Conservation (phyloP, 2,329 filamentous ascomycete genomes). For the Stagonosporopsis chrysanthemi region DNA sequence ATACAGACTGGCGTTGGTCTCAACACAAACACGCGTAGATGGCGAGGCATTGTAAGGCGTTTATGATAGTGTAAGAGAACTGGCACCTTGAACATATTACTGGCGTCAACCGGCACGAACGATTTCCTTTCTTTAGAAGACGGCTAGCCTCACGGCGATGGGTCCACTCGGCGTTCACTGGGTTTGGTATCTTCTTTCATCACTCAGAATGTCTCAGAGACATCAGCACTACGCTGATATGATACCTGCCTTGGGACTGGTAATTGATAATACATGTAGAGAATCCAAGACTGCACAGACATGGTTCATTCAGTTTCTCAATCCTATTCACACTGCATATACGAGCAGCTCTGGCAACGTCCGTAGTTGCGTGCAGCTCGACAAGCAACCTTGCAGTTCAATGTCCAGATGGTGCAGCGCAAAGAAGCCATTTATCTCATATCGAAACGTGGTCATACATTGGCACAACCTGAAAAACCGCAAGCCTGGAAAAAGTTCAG, state of each 20-base stretch:
- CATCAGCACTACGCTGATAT: neutral
- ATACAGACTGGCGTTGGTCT: conserved; percentile 7
- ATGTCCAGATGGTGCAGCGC: neutral
- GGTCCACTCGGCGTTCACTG: neutral
- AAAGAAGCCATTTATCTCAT: neutral
- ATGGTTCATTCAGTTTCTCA: neutral
- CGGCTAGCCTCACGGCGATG: conserved; percentile 2
- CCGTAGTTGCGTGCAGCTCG: neutral
- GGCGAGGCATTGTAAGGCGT: conserved; percentile 16
- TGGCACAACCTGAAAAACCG: neutral
- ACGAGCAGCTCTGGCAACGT: conserved; percentile 3
- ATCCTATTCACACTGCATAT: conserved; percentile 2
- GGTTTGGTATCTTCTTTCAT: neutral
- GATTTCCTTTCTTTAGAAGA: neutral
- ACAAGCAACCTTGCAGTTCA: neutral
- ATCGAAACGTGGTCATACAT: neutral
- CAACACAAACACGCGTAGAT: neutral
- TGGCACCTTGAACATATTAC: neutral
- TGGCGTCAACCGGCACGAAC: neutral
- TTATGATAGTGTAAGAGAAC: conserved; percentile 1
- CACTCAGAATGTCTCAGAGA: neutral
- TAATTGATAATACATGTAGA: conserved; percentile 1
- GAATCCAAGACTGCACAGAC: neutral
- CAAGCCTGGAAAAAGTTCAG: neutral
- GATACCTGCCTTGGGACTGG: neutral